Evolutionary conservation across 495 filamentous ascomycete species (phyloP).

Genomic region (Penicillium nucicola): DNA sequence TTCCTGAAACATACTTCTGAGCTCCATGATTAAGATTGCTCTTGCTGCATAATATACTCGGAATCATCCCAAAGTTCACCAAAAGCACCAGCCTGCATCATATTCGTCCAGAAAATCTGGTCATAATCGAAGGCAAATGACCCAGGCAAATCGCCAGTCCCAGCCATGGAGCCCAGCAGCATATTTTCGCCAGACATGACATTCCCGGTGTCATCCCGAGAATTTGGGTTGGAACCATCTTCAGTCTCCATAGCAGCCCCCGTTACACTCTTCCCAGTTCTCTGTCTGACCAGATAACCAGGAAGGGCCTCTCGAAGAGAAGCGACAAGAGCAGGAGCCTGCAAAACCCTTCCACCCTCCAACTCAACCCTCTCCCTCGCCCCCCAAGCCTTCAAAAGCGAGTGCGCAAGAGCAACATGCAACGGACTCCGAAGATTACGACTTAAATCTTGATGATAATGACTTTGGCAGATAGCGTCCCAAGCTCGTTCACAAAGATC

Average conservation of each 20-base stretch:
- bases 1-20: no score
- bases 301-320: not conserved
- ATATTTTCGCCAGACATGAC: not conserved
- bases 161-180: not conserved
- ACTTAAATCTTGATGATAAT: constrained; percentile 42
- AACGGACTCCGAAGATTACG: constrained; percentile 44
- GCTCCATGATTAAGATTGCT: not conserved
- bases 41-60: not conserved
- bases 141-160: not conserved
- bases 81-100: constrained; percentile 1
- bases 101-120: not conserved
- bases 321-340: not conserved
- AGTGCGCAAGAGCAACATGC: constrained; percentile 47
- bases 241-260: not conserved
- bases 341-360: not conserved
- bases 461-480: constrained; percentile 47
- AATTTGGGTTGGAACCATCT: not conserved
- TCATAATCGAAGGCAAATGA: not conserved
- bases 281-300: not conserved
- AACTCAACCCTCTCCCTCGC: constrained; percentile 27
- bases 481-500: constrained; percentile 51
- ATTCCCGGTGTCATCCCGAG: not conserved
- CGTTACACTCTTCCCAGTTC: not conserved
- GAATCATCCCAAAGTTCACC: not conserved
- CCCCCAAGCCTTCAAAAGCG: constrained; percentile 54